These are phyloP conservation scores for Melanomma pulvis-pyrius DNA, from an alignment of 495 filamentous ascomycete genomes.

Conservation along the genomic window DNA sequence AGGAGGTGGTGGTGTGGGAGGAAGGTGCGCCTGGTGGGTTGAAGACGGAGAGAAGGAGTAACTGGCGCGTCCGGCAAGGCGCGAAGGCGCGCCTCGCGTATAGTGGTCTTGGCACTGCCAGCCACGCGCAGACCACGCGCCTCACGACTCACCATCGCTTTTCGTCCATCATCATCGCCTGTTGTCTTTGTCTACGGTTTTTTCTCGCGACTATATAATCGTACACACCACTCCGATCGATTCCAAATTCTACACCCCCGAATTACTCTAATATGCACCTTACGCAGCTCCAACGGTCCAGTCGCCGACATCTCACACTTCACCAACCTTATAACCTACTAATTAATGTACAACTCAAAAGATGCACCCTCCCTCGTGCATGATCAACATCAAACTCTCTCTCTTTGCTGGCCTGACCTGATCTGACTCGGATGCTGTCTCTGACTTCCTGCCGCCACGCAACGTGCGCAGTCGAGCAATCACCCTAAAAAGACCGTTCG, in stretches of 20 bases:
- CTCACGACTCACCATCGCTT: no score
- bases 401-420: background rate
- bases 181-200: no score
- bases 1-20: conserved; percentile 10
- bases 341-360: no score
- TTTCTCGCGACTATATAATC: no score
- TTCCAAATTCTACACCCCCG: no score
- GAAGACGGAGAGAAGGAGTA: conserved; percentile 12
- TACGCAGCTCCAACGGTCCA: no score
- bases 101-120: conserved; percentile 15
- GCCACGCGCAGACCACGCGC: background rate
- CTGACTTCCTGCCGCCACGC: background rate
- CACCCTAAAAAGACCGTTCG: background rate
- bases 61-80: conserved; percentile 11
- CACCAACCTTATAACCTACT: no score
- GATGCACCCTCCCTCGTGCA: background rate
- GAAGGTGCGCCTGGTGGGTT: conserved; percentile 30
- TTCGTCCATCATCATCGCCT: no score
- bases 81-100: conserved; percentile 27
- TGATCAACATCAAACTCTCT: background rate
- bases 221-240: no score
- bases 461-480: background rate
- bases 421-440: background rate
- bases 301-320: no score
- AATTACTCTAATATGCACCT: no score